A percentile compares a stretch with the other conserved stretches of the same genome.
Conservation (phyloP, 805 yeast genomes). For the Suhomyces sp. region DNA sequence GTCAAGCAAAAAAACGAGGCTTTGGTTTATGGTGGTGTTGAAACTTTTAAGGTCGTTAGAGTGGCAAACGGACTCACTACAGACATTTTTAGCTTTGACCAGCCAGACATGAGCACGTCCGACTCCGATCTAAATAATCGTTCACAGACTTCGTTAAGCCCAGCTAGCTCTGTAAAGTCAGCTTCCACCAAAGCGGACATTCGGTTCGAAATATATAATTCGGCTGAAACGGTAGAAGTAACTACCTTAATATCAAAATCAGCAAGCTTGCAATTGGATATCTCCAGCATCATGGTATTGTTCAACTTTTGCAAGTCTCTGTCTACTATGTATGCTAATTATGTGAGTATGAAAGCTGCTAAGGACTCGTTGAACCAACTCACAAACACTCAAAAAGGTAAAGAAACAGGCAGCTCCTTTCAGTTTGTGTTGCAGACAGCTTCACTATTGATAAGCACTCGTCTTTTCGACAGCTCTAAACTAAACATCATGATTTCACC, state of each 20-base stretch:
- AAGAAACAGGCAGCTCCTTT: background rate
- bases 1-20: conserved; percentile 43
- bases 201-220: conserved; percentile 46
- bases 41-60: conserved; percentile 26
- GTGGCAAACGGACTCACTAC: background rate
- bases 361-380: background rate
- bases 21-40: conserved; percentile 49
- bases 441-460: conserved; percentile 24
- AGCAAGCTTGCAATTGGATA: conserved; percentile 23
- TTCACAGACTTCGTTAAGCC: background rate
- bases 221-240: conserved; percentile 22
- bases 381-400: background rate
- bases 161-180: background rate
- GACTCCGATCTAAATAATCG: background rate
- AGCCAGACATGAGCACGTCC: background rate
- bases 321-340: conserved; percentile 20
- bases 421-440: conserved; percentile 42
- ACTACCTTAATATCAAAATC: conserved; percentile 46
- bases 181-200: conserved; percentile 42
- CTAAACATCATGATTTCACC: conserved; percentile 40
- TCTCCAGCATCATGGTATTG: conserved; percentile 20
- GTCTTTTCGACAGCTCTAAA: conserved; percentile 12
- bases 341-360: conserved; percentile 10
- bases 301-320: conserved; percentile 24
- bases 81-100: conserved; percentile 6